A percentile compares a stretch with the other conserved stretches of the same genome.
Conservation (phyloP, 164 flowering plant species). For the Tinospora cordifolia region DNA sequence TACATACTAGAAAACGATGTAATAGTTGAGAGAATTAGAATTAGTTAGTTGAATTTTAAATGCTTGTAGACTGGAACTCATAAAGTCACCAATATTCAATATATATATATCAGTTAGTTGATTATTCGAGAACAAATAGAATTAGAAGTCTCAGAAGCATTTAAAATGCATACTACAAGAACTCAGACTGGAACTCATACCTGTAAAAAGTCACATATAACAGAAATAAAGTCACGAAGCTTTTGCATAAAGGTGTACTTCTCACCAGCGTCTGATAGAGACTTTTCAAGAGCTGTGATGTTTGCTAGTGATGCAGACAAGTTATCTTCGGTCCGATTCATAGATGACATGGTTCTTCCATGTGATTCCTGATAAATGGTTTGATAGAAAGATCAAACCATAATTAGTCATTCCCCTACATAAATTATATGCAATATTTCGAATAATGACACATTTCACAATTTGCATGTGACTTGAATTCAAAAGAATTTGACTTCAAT, state of each 20-base stretch:
- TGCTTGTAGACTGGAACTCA: too few relatives aligned
- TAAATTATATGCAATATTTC: not conserved
- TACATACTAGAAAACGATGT: not conserved
- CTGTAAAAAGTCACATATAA: slow-evolving; percentile 89
- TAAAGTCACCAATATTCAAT: too few relatives aligned
- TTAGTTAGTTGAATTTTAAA: too few relatives aligned
- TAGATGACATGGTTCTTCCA: slow-evolving; percentile 44
- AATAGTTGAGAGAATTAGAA: too few relatives aligned
- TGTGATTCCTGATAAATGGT: slow-evolving; percentile 59
- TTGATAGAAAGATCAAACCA: not conserved
- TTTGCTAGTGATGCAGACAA: slow-evolving; percentile 55
- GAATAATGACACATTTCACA: not conserved
- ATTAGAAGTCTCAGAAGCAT: slow-evolving; percentile 1
- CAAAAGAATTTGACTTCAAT: not conserved
- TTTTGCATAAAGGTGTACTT: slow-evolving; percentile 94
- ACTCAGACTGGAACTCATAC: slow-evolving; percentile 44
- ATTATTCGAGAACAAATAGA: slow-evolving; percentile 1
- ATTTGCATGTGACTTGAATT: not conserved
- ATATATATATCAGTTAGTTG: not conserved
- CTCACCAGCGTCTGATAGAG: slow-evolving; percentile 77
- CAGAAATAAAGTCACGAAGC: slow-evolving; percentile 88
- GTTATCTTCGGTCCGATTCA: slow-evolving; percentile 56
- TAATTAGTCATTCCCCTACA: not conserved
- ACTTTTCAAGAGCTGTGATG: slow-evolving; percentile 57
- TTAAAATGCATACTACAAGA: not conserved